Conservation (phyloP, 108 stramenopile genomes). For the Pseudonitzschia multiseries region DNA sequence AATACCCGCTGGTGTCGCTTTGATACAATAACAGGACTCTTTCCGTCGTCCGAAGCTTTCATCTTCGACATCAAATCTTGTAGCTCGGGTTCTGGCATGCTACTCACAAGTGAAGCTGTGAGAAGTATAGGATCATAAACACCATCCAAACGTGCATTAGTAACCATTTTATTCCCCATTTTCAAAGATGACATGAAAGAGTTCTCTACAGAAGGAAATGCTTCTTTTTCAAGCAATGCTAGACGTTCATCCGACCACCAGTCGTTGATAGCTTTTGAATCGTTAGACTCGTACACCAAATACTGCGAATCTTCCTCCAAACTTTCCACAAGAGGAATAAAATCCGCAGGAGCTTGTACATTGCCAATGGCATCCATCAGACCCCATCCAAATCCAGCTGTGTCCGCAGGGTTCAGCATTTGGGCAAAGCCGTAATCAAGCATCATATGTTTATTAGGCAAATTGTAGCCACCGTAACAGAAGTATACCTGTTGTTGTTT, state of each 20-base stretch:
- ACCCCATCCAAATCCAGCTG: constrained; percentile 74
- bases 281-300: constrained; percentile 67
- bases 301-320: constrained; percentile 32
- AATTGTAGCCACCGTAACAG: constrained; percentile 50
- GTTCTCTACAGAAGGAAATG: constrained; percentile 47
- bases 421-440: constrained; percentile 80
- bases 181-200: constrained; percentile 54
- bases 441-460: constrained; percentile 68
- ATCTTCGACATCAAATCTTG: constrained; percentile 41
- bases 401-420: constrained; percentile 66
- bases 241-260: constrained; percentile 88
- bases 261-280: constrained; percentile 52
- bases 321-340: constrained; percentile 37
- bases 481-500: constrained; percentile 80
- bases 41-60: constrained; percentile 17
- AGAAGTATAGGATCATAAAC: constrained; percentile 65
- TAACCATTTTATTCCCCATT: constrained; percentile 70
- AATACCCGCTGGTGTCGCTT: constrained; percentile 54
- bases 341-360: constrained; percentile 53
- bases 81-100: constrained; percentile 57
- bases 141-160: constrained; percentile 61
- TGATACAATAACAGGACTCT: constrained; percentile 36
- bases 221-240: constrained; percentile 57
- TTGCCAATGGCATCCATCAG: constrained; percentile 76
- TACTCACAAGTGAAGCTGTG: constrained; percentile 69